Evolutionary conservation across 768 basidiomycete species (phyloP), one percentile per base, ranked within the genome.

Genomic region (Chalciporus chontae): DNA sequence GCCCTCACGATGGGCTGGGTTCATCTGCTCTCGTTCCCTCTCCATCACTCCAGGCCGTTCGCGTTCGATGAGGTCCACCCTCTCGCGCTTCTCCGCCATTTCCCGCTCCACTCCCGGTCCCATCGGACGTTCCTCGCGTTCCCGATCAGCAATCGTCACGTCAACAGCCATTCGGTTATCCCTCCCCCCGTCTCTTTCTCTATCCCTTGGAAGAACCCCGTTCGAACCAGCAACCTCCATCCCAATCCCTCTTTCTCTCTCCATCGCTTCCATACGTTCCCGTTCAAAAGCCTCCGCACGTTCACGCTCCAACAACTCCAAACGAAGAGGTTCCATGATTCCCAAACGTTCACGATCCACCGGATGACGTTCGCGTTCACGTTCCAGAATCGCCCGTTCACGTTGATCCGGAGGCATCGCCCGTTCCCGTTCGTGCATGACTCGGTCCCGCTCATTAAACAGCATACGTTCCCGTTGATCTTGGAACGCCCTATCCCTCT

Each of bases 221-320:
- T 26, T 45, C 2, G 21, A 27, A 27, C 21, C 41, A 18, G 50
- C 39, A 23, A 43, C 44, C 49, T 67, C 64, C 23, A 51, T 52
- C 40, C 57, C 59, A 31, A 62, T 53, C 40, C 66, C 61, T n/a
- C 65, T 49, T n/a, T 72, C 62, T 39, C 63, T 59, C 50, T 68
- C 60, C 53, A 59, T 56, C 13, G 45, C 54, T 43, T 67, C 64
- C 19, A 60, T 50, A 17, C 59, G 55, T 38, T 69, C 72, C 11
- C 69, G 60, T 13, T 73, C 71, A 21, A 65, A 63, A 19, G 56
- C 59, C 7, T 61, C 63, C 37, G 51, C 55, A 8, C 60, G 64
- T 38, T 66, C 65, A 9, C 60, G 65, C 44, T 64, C 65, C n/a
- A 43, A 19, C 37, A 57, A 27, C 14, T 64, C 62, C 19, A 49